Percentiles rank a stretch among this genome's conserved stretches.
Evolutionary conservation across 352 stramenopile species (phyloP).

Genomic region (Elongisporangium senticosum): DNA sequence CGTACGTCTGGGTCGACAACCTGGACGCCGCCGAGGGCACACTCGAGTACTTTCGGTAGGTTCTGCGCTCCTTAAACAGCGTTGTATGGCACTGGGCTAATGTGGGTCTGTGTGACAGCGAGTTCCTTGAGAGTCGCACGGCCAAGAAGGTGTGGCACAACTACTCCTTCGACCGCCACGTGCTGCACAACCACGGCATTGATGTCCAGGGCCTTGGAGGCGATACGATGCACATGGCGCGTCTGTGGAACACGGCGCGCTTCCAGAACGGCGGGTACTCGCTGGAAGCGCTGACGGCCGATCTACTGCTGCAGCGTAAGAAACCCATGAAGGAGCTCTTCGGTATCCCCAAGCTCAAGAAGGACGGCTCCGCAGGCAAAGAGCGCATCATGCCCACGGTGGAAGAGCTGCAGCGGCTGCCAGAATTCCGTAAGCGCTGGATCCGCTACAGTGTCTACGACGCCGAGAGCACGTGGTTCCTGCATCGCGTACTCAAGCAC

Average conservation of each 20-base stretch:
- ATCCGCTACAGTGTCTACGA: conserved; percentile 97
- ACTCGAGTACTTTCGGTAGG: conserved; percentile 57
- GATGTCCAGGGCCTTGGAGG: conserved; percentile 89
- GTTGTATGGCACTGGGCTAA: background rate
- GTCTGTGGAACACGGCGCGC: conserved; percentile 82
- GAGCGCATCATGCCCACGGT: conserved; percentile 71
- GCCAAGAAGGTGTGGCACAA: conserved; percentile 98
- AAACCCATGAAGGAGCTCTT: conserved; percentile 97
- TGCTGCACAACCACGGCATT: conserved; percentile 97
- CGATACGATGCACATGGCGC: conserved; percentile 99
- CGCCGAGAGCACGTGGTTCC: conserved; percentile 95
- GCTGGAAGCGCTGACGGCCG: conserved; percentile 91
- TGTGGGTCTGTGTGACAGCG: conserved; percentile 41
- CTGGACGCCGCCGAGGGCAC: conserved; percentile 88
- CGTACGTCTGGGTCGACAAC: conserved; percentile 89
- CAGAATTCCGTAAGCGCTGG: conserved; percentile 88
- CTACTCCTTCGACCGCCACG: conserved; percentile 99
- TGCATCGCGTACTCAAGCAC: conserved; percentile 88
- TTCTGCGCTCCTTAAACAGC: background rate
- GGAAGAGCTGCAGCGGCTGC: conserved; percentile 79
- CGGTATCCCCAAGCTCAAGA: conserved; percentile 92
- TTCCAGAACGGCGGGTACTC: conserved; percentile 91
- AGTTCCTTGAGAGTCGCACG: conserved; percentile 89
- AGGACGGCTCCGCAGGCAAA: conserved; percentile 92
- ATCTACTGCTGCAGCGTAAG: conserved; percentile 87